Base-by-base conservation (phyloP, 2,329 filamentous ascomycete genomes). In the Colletotrichum sublineola region DNA sequence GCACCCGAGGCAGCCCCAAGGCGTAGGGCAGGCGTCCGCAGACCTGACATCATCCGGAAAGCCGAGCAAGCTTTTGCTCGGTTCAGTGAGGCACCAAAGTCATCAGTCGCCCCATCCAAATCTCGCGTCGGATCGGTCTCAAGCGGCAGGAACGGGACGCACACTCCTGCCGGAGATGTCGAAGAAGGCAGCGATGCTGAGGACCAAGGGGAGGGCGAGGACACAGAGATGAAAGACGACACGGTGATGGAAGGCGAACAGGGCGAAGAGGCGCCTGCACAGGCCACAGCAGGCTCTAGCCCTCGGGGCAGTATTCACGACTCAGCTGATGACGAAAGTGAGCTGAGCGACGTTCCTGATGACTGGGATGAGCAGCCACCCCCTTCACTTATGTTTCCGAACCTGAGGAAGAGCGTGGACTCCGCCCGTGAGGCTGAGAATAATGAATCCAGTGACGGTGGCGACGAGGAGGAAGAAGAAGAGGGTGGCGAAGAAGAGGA, bases 291-390 rank as follows among this genome's bases (percentile, higher is more conserved):
- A 80, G 79, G 73, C 42, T 89, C 84, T 62, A 91, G 89, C 68
- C 86, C 87, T 7, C 85, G 86, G 0, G 88, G 87, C 7, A 93
- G 89, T 71, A 81, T 91, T 9, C 88, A 91, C 72, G 90, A 92
- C 73, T 91, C 88, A 52, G 91, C 89, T 0, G 91, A 93, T 74
- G 90, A 92, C 67, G 91, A 93, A 79, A 93, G 90, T 77, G 91
- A 93, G 74, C 83, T 93, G 0, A 93, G 90, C 64, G 91, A 93
- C 73, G 87, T 91, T 5, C 85, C 89, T 36, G 81, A 87, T 5
- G 87, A 86, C 52, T 89, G 89, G 68, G 87, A 91, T 63, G 87
- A 90, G 56, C 87, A 90, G 52, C 85, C 87, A 40, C 87, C 87
- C 1, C 83, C 85, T 1, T 84, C 84, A 15, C 77, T 90, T 38